Evolutionary conservation across 2,329 filamentous ascomycete genomes (phyloP), one percentile per base, ranked within the genome.

Genomic region (Elsinoe ampelina): DNA sequence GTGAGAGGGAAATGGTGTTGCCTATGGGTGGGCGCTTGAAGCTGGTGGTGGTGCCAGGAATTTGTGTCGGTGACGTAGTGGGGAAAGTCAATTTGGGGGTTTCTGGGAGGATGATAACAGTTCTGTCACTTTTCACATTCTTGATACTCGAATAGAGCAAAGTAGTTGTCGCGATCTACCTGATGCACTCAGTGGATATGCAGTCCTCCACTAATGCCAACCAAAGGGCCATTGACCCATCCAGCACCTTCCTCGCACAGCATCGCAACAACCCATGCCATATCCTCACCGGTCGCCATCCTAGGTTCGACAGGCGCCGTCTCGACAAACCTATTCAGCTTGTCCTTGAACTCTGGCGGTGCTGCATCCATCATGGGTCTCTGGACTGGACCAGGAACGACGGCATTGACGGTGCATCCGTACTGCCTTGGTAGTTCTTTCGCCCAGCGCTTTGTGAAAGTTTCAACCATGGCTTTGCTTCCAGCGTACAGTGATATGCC

Each of bases 401-500:
- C 72, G 1, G 71, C 63, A 54, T 76, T 76, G 15, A 77, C 73
- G 1, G 74, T 77, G 60, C 72, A 73, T 4, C 70, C 70, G 60
- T 76, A 76, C 55, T 71, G 70, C 1, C 67, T 71, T 12, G 73
- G 72, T 34, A 76, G 63, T 59, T 77, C 74, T 63, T 71, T 73
- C 6, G 70, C 69, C 71, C 75, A 76, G 45, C 67, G 68, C 30
- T 68, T 65, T 1, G 75, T 77, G 57, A 77, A 75, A 2, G 68
- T 68, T 59, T 77, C 75, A 0, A 75, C 67, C 72, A 77, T 76
- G 17, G 72, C 73, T 62, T 77, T 77, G 13, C 72, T 76, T 0
- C 74, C 74, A 5, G 73, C 72, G 61, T 77, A 77, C 57, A 77
- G 73, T 17, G 72, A 75, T 61, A 73, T 70, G 55, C 66, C 61